Percentiles rank a stretch among this genome's conserved stretches.
Conservation (phyloP, 1,139 yeast species). For the Kurtzmaniella quercitrusa region DNA sequence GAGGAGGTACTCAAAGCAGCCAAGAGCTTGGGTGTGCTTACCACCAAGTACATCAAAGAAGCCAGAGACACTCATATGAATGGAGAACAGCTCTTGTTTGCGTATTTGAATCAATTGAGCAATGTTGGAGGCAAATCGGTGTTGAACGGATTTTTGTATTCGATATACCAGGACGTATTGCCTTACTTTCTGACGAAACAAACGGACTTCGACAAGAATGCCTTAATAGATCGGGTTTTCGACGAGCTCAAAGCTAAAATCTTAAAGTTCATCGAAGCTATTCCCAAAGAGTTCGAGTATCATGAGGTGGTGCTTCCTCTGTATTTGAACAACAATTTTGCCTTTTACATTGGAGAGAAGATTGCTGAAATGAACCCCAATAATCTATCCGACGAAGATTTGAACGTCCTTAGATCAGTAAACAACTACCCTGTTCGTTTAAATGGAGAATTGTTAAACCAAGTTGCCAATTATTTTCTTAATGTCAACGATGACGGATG, state of each 20-base stretch:
- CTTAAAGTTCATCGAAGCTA: slow-evolving; percentile 7
- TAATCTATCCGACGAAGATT: neutral
- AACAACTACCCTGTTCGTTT: neutral
- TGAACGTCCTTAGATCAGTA: neutral
- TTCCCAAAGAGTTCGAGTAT: slow-evolving; percentile 6
- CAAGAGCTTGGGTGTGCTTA: neutral
- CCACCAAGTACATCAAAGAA: neutral
- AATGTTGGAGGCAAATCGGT: neutral
- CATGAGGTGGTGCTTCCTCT: neutral
- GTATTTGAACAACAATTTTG: neutral
- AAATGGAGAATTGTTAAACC: neutral
- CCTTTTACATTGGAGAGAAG: neutral
- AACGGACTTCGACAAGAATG: neutral
- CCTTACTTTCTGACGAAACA: neutral
- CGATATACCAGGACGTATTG: neutral
- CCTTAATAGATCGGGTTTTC: neutral
- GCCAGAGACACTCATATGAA: neutral
- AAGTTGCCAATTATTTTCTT: neutral
- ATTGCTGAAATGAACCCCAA: neutral
- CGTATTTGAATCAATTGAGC: neutral
- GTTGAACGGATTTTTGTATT: neutral
- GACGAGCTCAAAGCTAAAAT: neutral
- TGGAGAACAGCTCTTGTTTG: neutral
- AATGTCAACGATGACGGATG: neutral
- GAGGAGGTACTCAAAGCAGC: neutral